Evolutionary conservation across 129 eudicot genomes (phyloP).

Genomic region (Heracleum sosnowskyi): DNA sequence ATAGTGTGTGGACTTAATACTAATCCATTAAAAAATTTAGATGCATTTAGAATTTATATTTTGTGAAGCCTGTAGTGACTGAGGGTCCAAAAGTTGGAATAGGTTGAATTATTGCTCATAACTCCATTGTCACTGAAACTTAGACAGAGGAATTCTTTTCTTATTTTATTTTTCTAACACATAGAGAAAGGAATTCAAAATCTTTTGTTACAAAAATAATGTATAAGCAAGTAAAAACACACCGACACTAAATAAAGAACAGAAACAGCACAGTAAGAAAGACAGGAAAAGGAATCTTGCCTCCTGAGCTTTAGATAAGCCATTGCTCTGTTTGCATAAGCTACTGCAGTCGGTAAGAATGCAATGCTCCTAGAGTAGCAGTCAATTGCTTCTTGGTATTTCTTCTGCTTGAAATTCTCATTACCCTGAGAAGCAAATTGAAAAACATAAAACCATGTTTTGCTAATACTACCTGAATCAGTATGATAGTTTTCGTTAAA

Average conservation of each 20-base stretch:
- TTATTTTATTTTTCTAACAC: neutral
- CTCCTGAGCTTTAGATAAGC: constrained; percentile 82
- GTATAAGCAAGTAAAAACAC: neutral
- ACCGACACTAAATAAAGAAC: neutral
- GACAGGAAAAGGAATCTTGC: constrained; percentile 19
- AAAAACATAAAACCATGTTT: constrained; percentile 9
- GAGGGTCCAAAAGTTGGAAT: neutral
- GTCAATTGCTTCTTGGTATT: constrained; percentile 81
- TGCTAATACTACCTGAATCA: neutral
- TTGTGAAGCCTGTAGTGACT: neutral
- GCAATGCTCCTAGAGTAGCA: constrained; percentile 98
- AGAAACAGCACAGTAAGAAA: neutral
- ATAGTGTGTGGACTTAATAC: neutral
- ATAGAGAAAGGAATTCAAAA: neutral
- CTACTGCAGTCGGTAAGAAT: constrained; percentile 89
- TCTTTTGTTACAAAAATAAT: neutral
- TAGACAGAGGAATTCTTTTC: neutral
- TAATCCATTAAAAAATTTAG: neutral
- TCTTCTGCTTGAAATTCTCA: constrained; percentile 80
- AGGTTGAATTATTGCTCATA: neutral
- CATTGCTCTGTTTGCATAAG: constrained; percentile 98
- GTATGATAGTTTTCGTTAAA: neutral
- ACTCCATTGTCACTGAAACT: neutral
- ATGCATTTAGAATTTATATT: neutral
- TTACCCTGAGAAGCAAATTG: constrained; percentile 51